Percentiles rank a stretch among this genome's conserved stretches.
phyloP scores from a whole-genome alignment of 768 basidiomycete species.

The Mycena albidolilacea region DNA sequence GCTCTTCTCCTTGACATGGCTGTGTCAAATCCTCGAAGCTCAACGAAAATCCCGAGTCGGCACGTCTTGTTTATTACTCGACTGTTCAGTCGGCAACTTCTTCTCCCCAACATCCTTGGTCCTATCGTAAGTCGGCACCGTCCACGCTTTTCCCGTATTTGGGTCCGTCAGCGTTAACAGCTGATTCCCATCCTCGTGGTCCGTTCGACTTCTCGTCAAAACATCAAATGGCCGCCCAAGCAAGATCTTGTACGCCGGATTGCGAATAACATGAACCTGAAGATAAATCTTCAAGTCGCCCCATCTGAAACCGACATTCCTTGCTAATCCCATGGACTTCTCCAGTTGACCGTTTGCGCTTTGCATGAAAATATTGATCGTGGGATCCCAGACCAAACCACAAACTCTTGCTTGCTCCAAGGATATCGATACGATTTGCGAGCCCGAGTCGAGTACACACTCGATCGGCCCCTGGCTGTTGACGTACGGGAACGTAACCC shows the following conservation, averaged over 20 bases:
- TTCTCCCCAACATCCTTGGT: neutral
- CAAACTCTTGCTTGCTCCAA: constrained; percentile 28
- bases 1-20: constrained; percentile 27
- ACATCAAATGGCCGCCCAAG: neutral
- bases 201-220: neutral
- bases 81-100: no score
- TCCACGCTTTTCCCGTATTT: neutral
- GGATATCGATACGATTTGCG: constrained; percentile 46
- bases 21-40: constrained; percentile 26
- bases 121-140: neutral
- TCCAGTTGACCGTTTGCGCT: constrained; percentile 34
- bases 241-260: neutral
- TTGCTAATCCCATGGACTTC: neutral
- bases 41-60: constrained; percentile 14
- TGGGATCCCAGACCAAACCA: constrained; percentile 37
- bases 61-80: neutral
- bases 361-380: constrained; percentile 45
- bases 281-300: neutral
- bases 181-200: neutral
- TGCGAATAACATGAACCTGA: neutral
- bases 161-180: constrained; percentile 1
- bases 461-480: constrained; percentile 33
- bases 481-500: constrained; percentile 18
- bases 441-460: constrained; percentile 45
- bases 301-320: neutral